These are phyloP conservation scores for Lepiota venenata DNA, from an alignment of 768 basidiomycete species.

Conservation along the genomic window DNA sequence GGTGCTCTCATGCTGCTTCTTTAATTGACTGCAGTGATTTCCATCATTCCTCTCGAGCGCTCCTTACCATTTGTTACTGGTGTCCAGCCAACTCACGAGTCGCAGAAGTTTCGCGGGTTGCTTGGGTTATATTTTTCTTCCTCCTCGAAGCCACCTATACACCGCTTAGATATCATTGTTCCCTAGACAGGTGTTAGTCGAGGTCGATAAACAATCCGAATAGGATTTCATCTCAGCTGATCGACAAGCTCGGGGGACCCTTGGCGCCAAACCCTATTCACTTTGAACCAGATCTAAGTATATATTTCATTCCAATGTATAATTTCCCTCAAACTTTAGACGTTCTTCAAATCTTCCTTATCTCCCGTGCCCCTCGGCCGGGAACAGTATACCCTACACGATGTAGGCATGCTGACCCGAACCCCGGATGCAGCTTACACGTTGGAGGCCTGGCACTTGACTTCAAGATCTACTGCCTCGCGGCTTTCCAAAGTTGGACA, in stretches of 20 bases:
- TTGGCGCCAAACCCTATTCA: constrained; percentile 16
- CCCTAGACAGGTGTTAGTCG: constrained; percentile 29
- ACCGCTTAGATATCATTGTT: constrained; percentile 9
- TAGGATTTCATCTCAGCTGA: constrained; percentile 13
- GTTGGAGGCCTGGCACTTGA: constrained; percentile 44
- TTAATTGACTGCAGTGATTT: not conserved
- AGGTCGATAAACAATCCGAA: constrained; percentile 41
- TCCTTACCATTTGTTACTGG: not conserved
- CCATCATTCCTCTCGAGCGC: not conserved
- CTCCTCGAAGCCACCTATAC: not conserved
- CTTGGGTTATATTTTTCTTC: not conserved
- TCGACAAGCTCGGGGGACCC: constrained; percentile 19
- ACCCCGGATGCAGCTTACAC: constrained; percentile 65
- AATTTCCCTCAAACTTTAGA: constrained; percentile 14
- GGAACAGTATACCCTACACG: constrained; percentile 56
- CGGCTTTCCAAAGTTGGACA: constrained; percentile 52
- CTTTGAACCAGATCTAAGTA: constrained; percentile 14
- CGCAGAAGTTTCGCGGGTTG: constrained; percentile 14
- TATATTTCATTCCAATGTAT: not conserved
- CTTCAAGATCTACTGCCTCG: constrained; percentile 48
- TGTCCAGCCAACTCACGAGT: not conserved
- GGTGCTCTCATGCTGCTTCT: constrained; percentile 9
- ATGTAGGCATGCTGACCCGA: constrained; percentile 66
- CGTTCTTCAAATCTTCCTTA: constrained; percentile 36
- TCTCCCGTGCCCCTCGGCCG: constrained; percentile 53